Evolutionary conservation across 2,329 filamentous ascomycete genomes (phyloP).

Genomic region (Fulvia fulva): DNA sequence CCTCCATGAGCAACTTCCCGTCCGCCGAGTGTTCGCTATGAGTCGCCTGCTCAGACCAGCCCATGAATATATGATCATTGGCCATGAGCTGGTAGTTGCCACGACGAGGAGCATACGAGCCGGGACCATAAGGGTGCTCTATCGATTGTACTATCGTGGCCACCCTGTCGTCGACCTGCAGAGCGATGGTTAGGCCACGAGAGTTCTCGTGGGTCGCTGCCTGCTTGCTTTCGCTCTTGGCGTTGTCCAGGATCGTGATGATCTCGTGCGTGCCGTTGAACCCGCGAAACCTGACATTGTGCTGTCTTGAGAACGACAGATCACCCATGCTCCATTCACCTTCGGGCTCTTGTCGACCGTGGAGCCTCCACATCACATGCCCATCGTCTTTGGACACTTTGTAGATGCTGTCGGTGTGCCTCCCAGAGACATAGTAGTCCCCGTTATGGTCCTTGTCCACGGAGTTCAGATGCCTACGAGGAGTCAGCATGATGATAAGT

Average conservation of each 20-base stretch:
- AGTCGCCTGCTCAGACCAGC: slow-evolving; percentile 39
- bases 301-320: slow-evolving; percentile 43
- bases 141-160: slow-evolving; percentile 8
- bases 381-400: slow-evolving; percentile 47
- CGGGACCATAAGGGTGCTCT: slow-evolving; percentile 20
- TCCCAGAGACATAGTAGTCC: slow-evolving; percentile 51
- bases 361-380: slow-evolving; percentile 48
- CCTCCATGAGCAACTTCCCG: slow-evolving; percentile 48
- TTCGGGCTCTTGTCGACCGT: not conserved
- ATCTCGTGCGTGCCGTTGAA: slow-evolving; percentile 41
- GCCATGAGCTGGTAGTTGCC: slow-evolving; percentile 41
- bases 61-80: slow-evolving; percentile 50
- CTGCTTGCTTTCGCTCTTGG: slow-evolving; percentile 29
- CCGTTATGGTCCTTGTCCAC: slow-evolving; percentile 36
- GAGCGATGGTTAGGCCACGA: slow-evolving; percentile 18
- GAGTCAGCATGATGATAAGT: not conserved
- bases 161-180: slow-evolving; percentile 13
- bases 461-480: slow-evolving; percentile 27
- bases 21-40: slow-evolving; percentile 37
- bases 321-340: slow-evolving; percentile 4
- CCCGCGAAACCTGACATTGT: slow-evolving; percentile 43
- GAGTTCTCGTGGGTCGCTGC: slow-evolving; percentile 13
- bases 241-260: slow-evolving; percentile 51
- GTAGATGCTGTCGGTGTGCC: slow-evolving; percentile 46
- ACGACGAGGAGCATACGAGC: slow-evolving; percentile 42